Evolutionary conservation across 2,329 filamentous ascomycete genomes (phyloP).

Genomic region (Xylaria digitata): DNA sequence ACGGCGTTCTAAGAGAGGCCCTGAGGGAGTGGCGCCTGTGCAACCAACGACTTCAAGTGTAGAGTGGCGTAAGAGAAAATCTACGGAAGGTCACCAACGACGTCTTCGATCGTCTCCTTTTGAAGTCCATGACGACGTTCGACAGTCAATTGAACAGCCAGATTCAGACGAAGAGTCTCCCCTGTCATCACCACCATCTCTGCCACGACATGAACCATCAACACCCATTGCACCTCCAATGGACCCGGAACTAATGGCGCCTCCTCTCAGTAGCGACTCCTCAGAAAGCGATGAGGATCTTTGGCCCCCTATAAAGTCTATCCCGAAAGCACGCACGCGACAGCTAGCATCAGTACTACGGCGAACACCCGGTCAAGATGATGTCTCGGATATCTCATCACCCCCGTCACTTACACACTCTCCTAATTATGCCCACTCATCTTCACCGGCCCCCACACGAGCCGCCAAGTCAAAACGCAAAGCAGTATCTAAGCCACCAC

Average conservation of each 20-base stretch:
- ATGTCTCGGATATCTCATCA: slow-evolving; percentile 68
- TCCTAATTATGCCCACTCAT: slow-evolving; percentile 61
- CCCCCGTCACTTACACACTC: slow-evolving; percentile 75
- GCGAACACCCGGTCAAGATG: slow-evolving; percentile 55
- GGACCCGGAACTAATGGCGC: slow-evolving; percentile 64
- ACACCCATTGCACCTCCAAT: slow-evolving; percentile 55
- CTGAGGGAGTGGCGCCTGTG: slow-evolving; percentile 41
- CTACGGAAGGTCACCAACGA: slow-evolving; percentile 57
- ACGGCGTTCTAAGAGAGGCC: slow-evolving; percentile 59
- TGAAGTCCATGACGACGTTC: slow-evolving; percentile 37
- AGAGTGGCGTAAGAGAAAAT: slow-evolving; percentile 68
- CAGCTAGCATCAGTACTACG: slow-evolving; percentile 44
- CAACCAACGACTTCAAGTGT: slow-evolving; percentile 50
- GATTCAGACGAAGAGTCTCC: slow-evolving; percentile 44
- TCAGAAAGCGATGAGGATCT: slow-evolving; percentile 56
- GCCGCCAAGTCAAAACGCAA: slow-evolving; percentile 50
- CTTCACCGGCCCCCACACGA: slow-evolving; percentile 46
- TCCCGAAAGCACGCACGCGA: slow-evolving; percentile 59
- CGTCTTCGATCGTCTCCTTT: slow-evolving; percentile 53
- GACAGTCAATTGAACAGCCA: slow-evolving; percentile 42
- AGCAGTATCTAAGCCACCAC: slow-evolving; percentile 52
- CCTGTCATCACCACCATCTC: slow-evolving; percentile 42
- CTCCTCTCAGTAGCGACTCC: slow-evolving; percentile 65
- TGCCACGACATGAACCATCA: slow-evolving; percentile 36
- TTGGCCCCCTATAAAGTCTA: slow-evolving; percentile 65